A percentile compares a stretch with the other conserved stretches of the same genome.
Conservation (phyloP, 2,329 filamentous ascomycete genomes). For the Pseudonectria buxi region DNA sequence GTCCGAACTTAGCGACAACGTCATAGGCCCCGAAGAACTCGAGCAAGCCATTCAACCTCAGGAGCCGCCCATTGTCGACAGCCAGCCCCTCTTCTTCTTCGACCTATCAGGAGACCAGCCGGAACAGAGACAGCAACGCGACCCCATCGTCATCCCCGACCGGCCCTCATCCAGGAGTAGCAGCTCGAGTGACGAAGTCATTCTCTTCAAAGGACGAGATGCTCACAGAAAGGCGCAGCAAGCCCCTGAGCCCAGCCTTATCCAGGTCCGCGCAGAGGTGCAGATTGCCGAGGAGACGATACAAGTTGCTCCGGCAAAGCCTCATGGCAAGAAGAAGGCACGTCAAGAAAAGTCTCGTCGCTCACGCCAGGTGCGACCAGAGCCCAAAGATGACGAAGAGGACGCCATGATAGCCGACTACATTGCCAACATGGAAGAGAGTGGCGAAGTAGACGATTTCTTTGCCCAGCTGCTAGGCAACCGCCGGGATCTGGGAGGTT, state of each 20-base stretch:
- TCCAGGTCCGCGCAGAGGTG: conserved; percentile 28
- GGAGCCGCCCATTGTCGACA: conserved; percentile 1
- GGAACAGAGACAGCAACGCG: not conserved
- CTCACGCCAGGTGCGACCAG: conserved; percentile 11
- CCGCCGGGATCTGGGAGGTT: conserved; percentile 22
- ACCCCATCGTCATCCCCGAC: conserved; percentile 10
- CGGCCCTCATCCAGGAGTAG: conserved; percentile 16
- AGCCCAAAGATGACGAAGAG: conserved; percentile 30
- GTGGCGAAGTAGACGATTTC: conserved; percentile 52
- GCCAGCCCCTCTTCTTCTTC: conserved; percentile 27
- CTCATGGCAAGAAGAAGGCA: conserved; percentile 5
- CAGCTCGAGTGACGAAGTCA: conserved; percentile 58
- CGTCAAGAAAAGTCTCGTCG: conserved; percentile 13
- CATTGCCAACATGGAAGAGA: conserved; percentile 56
- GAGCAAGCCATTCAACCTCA: conserved; percentile 11
- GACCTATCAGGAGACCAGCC: conserved; percentile 28
- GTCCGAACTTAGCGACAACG: not conserved
- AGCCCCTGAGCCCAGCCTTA: conserved; percentile 13
- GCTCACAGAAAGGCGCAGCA: conserved; percentile 19
- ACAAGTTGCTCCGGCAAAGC: not conserved
- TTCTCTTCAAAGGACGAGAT: conserved; percentile 57
- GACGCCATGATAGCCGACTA: conserved; percentile 61
- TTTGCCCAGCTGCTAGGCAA: conserved; percentile 54
- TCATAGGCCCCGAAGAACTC: conserved; percentile 17
- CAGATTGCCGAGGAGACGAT: conserved; percentile 21